Percentiles rank a stretch among this genome's conserved stretches.
Conservation (phyloP, 1,139 yeast species). For the Hemisphaericaspora subhashii region DNA sequence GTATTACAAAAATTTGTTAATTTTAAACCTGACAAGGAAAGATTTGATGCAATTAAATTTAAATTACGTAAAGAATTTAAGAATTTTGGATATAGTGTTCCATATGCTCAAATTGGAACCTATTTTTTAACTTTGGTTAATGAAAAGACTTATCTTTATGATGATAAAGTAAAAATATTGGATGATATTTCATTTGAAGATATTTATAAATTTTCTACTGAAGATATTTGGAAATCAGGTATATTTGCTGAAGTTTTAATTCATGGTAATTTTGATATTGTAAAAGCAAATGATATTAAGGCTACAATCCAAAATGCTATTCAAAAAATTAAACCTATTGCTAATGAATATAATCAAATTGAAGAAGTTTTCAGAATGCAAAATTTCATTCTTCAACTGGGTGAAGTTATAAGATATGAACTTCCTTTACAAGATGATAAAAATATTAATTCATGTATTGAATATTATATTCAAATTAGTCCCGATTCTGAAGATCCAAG, state of each 20-base stretch:
- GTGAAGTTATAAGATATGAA: slow-evolving; percentile 50
- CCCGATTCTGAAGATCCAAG: slow-evolving; percentile 32
- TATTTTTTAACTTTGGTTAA: slow-evolving; percentile 62
- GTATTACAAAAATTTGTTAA: slow-evolving; percentile 53
- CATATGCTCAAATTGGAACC: slow-evolving; percentile 71
- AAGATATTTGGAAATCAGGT: slow-evolving; percentile 44
- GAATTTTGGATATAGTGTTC: slow-evolving; percentile 73
- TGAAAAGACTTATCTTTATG: slow-evolving; percentile 66
- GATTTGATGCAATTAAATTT: slow-evolving; percentile 69
- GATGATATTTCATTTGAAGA: slow-evolving; percentile 49
- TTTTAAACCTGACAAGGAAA: slow-evolving; percentile 53
- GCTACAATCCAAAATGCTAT: slow-evolving; percentile 22
- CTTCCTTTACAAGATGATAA: slow-evolving; percentile 58
- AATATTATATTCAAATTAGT: slow-evolving; percentile 72
- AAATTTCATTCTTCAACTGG: slow-evolving; percentile 43
- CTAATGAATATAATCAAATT: slow-evolving; percentile 37
- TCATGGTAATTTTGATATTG: slow-evolving; percentile 72
- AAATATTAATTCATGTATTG: slow-evolving; percentile 84
- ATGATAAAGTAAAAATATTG: slow-evolving; percentile 59
- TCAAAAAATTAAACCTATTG: slow-evolving; percentile 33
- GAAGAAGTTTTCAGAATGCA: slow-evolving; percentile 23
- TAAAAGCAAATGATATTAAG: slow-evolving; percentile 45
- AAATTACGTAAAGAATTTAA: slow-evolving; percentile 60
- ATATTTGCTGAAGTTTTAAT: slow-evolving; percentile 68
- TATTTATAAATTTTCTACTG: slow-evolving; percentile 43